phyloP scores from a whole-genome alignment of 108 stramenopile species.

The Fistulifera solaris region DNA sequence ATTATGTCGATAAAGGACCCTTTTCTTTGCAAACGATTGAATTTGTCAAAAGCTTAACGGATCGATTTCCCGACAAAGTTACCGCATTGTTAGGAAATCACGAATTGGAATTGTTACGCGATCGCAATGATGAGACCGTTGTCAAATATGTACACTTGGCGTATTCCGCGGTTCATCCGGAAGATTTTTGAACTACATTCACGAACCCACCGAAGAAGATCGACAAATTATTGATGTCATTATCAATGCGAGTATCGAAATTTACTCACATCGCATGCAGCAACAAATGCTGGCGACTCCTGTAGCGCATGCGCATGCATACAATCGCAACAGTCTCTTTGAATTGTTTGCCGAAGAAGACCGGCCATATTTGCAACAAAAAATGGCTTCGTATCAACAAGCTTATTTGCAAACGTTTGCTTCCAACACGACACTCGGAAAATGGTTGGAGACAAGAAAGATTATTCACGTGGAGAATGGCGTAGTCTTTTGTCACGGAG shows the following conservation, averaged over 20 bases:
- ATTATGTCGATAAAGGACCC: constrained; percentile 61
- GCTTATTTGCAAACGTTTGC: constrained; percentile 34
- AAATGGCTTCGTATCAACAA: constrained; percentile 35
- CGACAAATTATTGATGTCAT: constrained; percentile 40
- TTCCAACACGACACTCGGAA: constrained; percentile 32
- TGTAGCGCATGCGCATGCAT: constrained; percentile 14
- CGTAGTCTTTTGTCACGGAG: constrained; percentile 48
- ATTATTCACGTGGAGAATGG: constrained; percentile 25
- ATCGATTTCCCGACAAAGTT: constrained; percentile 33
- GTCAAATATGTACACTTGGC: constrained; percentile 25
- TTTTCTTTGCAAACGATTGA: constrained; percentile 39
- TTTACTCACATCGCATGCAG: constrained; percentile 27
- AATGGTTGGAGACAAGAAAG: constrained; percentile 39
- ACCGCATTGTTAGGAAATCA: constrained; percentile 53
- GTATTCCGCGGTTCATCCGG: constrained; percentile 46
- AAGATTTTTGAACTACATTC: constrained; percentile 41
- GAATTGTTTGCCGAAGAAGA: constrained; percentile 29
- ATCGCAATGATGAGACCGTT: constrained; percentile 24
- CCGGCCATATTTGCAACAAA: constrained; percentile 15
- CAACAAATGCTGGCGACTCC: constrained; percentile 17
- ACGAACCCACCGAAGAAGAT: constrained; percentile 26
- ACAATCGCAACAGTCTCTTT: constrained; percentile 24
- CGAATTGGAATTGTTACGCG: constrained; percentile 44
- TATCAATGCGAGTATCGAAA: constrained; percentile 42
- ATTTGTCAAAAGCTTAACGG: constrained; percentile 36